phyloP scores from a whole-genome alignment of 2,329 filamentous ascomycete species.

The Aspergillus sp. region DNA sequence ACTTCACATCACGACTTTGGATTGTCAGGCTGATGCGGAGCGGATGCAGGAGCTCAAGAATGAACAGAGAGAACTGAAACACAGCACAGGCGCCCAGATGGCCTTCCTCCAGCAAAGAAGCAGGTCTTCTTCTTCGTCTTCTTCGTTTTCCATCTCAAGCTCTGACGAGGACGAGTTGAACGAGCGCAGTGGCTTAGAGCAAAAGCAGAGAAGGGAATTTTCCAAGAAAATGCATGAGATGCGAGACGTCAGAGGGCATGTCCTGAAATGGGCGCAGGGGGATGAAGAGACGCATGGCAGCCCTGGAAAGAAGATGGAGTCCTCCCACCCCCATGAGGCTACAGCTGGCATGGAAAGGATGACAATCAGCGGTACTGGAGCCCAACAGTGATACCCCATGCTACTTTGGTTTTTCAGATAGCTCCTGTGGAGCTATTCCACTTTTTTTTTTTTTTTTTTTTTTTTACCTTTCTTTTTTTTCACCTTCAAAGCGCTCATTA shows the following conservation, averaged over 20 bases:
- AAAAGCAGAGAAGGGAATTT: slow-evolving; percentile 29
- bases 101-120: slow-evolving; percentile 56
- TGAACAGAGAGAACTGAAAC: slow-evolving; percentile 72
- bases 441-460: not conserved
- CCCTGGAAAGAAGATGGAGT: not conserved
- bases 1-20: slow-evolving; percentile 69
- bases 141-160: slow-evolving; percentile 52
- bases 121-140: slow-evolving; percentile 33
- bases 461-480: not conserved
- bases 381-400: not conserved
- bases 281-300: slow-evolving; percentile 20
- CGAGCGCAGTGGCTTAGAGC: slow-evolving; percentile 28
- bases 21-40: slow-evolving; percentile 71
- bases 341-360: not conserved
- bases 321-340: not conserved
- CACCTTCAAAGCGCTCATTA: not conserved
- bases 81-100: slow-evolving; percentile 55
- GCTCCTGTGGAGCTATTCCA: not conserved
- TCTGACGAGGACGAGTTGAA: slow-evolving; percentile 61
- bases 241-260: slow-evolving; percentile 38
- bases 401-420: not conserved
- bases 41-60: slow-evolving; percentile 73
- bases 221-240: slow-evolving; percentile 33
- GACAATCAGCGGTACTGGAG: not conserved
- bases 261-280: slow-evolving; percentile 36